Evolutionary conservation across 495 filamentous ascomycete genomes (phyloP).

Genomic region (Penicillium crystallinum): DNA sequence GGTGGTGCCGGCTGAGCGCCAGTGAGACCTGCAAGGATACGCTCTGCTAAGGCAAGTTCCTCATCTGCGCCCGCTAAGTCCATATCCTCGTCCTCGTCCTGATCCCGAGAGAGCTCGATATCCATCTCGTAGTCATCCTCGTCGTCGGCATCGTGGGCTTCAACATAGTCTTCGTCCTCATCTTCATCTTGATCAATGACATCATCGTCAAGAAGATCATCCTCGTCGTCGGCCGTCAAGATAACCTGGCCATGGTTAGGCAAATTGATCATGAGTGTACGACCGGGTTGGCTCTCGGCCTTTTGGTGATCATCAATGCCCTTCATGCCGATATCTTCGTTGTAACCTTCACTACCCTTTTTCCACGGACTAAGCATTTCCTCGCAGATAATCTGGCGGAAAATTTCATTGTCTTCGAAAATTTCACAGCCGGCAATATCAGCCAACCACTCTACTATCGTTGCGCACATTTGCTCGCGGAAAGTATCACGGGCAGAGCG

Average conservation of each 20-base stretch:
- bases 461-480: conserved; percentile 94
- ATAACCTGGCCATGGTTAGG: conserved; percentile 36
- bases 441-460: conserved; percentile 93
- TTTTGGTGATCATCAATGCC: conserved; percentile 87
- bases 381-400: conserved; percentile 79
- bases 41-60: conserved; percentile 63
- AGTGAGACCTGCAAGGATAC: conserved; percentile 47
- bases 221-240: conserved; percentile 41
- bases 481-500: conserved; percentile 91
- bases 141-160: conserved; percentile 42
- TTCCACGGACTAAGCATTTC: conserved; percentile 85
- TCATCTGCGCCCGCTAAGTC: conserved; percentile 34
- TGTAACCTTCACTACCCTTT: conserved; percentile 76
- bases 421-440: conserved; percentile 91
- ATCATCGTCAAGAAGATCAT: conserved; percentile 27
- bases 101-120: conserved; percentile 13
- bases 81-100: conserved; percentile 43
- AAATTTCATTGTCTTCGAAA: conserved; percentile 70
- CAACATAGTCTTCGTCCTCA: conserved; percentile 41
- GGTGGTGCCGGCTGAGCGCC: conserved; percentile 8
- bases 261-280: conserved; percentile 37
- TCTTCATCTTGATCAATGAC: conserved; percentile 47
- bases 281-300: conserved; percentile 30
- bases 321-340: conserved; percentile 74
- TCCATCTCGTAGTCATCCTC: conserved; percentile 37